These are phyloP conservation scores for Trametes gibbosa DNA, from an alignment of 768 basidiomycete genomes.

Conservation along the genomic window DNA sequence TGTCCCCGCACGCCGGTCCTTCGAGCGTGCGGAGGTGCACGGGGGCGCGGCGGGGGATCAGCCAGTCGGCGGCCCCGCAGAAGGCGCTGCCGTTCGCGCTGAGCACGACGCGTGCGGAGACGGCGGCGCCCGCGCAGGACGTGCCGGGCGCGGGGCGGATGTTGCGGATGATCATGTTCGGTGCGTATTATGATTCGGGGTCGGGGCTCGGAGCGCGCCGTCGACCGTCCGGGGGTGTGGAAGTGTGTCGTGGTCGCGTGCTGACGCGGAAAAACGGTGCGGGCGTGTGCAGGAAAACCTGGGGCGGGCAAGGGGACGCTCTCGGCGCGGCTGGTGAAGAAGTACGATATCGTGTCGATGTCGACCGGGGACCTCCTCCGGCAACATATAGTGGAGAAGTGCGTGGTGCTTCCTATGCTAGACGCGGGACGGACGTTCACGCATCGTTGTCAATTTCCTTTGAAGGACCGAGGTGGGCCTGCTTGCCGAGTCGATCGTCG, in stretches of 20 bases:
- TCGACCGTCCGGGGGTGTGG: neutral
- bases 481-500: conserved; percentile 76
- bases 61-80: conserved; percentile 30
- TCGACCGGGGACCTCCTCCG: conserved; percentile 86
- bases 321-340: conserved; percentile 67
- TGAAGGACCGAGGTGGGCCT: conserved; percentile 65
- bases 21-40: neutral
- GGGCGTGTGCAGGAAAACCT: conserved; percentile 47
- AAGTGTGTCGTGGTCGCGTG: neutral
- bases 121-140: conserved; percentile 13
- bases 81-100: conserved; percentile 48
- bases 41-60: conserved; percentile 14
- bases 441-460: neutral
- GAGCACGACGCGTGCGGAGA: conserved; percentile 38
- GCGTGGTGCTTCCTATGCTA: conserved; percentile 17
- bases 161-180: conserved; percentile 72
- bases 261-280: no score
- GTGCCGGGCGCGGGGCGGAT: conserved; percentile 16
- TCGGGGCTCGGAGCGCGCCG: neutral
- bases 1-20: neutral
- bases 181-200: conserved; percentile 4
- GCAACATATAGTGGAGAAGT: conserved; percentile 75
- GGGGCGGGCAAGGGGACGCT: conserved; percentile 87
- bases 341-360: conserved; percentile 75
- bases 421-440: neutral